phyloP scores from a whole-genome alignment of 352 stramenopile genomes.

The Phytophthora tubulina region DNA sequence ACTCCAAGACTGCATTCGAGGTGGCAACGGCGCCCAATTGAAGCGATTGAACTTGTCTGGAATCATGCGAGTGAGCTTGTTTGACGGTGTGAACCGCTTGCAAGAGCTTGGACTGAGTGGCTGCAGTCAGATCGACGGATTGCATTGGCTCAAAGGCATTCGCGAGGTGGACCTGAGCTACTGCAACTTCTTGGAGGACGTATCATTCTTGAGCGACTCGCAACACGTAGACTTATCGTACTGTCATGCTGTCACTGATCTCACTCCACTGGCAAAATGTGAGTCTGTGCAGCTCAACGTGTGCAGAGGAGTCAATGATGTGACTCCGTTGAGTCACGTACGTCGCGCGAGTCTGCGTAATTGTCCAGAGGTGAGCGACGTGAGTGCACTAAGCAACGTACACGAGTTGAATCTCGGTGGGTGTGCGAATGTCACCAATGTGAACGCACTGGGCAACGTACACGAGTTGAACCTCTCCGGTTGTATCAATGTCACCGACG shows the following conservation, averaged over 20 bases:
- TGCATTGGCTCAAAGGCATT: slow-evolving; percentile 54
- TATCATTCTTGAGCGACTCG: slow-evolving; percentile 52
- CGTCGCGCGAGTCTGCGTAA: slow-evolving; percentile 64
- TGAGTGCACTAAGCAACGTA: slow-evolving; percentile 54
- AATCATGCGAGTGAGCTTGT: slow-evolving; percentile 58
- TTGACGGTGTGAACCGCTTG: slow-evolving; percentile 61
- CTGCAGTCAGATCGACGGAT: slow-evolving; percentile 56
- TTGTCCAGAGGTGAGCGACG: slow-evolving; percentile 61
- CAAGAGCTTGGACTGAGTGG: slow-evolving; percentile 67
- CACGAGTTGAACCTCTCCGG: slow-evolving; percentile 60
- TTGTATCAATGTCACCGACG: slow-evolving; percentile 71
- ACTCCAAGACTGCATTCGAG: slow-evolving; percentile 43
- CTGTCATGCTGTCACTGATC: slow-evolving; percentile 64
- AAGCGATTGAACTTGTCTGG: slow-evolving; percentile 62
- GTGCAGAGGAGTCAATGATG: slow-evolving; percentile 61
- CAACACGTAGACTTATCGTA: slow-evolving; percentile 72
- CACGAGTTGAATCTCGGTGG: slow-evolving; percentile 70
- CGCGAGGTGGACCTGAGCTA: slow-evolving; percentile 71
- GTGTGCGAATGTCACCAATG: slow-evolving; percentile 55
- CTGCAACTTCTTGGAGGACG: slow-evolving; percentile 64
- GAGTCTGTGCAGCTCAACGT: slow-evolving; percentile 71
- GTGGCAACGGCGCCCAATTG: slow-evolving; percentile 21
- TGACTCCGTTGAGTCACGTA: slow-evolving; percentile 52
- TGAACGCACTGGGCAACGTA: slow-evolving; percentile 51
- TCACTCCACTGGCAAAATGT: slow-evolving; percentile 56